Base-by-base conservation (phyloP, 116 monocot species). In the Cymodocea nodosa region DNA sequence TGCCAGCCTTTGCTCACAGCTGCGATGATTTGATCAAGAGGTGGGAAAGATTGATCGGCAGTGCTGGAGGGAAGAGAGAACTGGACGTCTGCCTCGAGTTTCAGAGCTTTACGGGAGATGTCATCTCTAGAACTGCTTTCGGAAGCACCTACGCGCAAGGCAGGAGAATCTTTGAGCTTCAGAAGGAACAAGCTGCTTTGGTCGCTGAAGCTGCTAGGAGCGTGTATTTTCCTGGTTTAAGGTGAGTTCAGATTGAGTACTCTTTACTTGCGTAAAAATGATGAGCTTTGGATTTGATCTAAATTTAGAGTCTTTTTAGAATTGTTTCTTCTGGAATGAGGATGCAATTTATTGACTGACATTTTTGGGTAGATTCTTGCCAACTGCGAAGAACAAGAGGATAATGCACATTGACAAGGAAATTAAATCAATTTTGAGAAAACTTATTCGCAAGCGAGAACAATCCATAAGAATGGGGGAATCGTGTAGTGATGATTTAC, bases 141-240 rank as follows among this genome's bases (percentile, higher is more conserved):
- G 86, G 81, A 7, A 85, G 90, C 70, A 85, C 61, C 59, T 90
- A 74, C 35, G 55, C 56, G 17, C 78, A 85, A 81, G 86, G 86
- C 39, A 80, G 71, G 57, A 75, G 22, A 36, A 78, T 85, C 36
- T 81, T 81, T 23, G 53, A 84, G 16, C 59, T 69, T 48, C 68
- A 59, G 48, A 39, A 48, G 58, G 68, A 69, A 40, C 68, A 57
- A 40, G 20, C 52, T 34, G 44, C 12, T 9, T 44, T 44, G 44
- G 44, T 7, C 12, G 8, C 8, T 44, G 44, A 44, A 44, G 44
- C 44, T 12, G 44, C 0, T 10, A 44, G 44, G 44, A 44, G 44
- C 8, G 44, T 44, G 44, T 44, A 10, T 10, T 10, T 44, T 44
- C 44, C 44, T 44, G 44, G 44, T 44, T 44, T 44, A 44, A 44